phyloP scores from a whole-genome alignment of 495 filamentous ascomycete genomes.

The Acidomyces sp. region DNA sequence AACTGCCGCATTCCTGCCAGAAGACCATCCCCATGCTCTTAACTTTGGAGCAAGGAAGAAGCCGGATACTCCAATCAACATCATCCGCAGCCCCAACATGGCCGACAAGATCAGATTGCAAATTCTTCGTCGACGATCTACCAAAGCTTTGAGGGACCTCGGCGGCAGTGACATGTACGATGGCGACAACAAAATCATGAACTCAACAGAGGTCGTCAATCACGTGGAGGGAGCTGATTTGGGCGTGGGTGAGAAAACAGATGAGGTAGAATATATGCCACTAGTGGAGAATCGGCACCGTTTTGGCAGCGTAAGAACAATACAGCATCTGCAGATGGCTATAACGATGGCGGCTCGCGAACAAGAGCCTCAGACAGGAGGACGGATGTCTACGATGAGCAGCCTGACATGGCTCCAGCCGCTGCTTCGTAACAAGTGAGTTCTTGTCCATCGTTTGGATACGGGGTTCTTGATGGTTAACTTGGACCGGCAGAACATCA shows the following conservation, averaged over 20 bases:
- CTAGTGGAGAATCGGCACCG: too few species aligned
- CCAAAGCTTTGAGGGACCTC: conserved; percentile 3
- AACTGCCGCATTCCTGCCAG: conserved; percentile 16
- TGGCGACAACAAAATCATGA: conserved; percentile 6
- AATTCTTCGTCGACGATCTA: conserved; percentile 9
- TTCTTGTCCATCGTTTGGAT: too few species aligned
- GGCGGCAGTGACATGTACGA: conserved; percentile 13
- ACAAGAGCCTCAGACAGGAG: background rate
- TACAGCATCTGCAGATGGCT: background rate
- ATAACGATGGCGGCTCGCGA: too few species aligned
- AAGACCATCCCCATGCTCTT: conserved; percentile 18
- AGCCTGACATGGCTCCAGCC: conserved; percentile 10
- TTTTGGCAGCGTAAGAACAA: too few species aligned
- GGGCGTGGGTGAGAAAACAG: background rate
- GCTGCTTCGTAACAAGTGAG: too few species aligned
- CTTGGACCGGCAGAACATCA: too few species aligned
- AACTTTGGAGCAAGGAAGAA: conserved; percentile 8
- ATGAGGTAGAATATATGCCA: background rate
- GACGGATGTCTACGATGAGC: background rate
- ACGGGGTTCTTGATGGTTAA: conserved; percentile 4
- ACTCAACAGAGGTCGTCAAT: conserved; percentile 5
- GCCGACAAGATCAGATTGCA: conserved; percentile 15
- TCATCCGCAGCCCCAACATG: conserved; percentile 13
- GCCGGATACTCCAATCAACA: conserved; percentile 2
- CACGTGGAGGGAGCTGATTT: background rate